These are phyloP conservation scores for Vaccinium darrowii DNA, from an alignment of 148 eudicot species.

Conservation along the genomic window DNA sequence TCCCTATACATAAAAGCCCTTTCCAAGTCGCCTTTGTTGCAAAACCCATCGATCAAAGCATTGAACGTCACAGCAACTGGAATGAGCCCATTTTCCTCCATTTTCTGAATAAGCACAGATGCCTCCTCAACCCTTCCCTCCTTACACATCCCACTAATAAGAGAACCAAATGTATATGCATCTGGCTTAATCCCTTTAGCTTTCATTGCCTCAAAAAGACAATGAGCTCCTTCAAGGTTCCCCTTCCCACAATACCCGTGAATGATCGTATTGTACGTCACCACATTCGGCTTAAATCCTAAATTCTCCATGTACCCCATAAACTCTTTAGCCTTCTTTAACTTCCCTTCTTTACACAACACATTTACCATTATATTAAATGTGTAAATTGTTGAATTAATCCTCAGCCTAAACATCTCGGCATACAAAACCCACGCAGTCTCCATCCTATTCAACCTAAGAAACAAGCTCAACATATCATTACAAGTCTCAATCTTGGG, in stretches of 20 bases:
- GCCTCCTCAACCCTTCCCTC: slow-evolving; percentile 56
- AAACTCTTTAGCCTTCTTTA: slow-evolving; percentile 63
- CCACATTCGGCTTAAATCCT: slow-evolving; percentile 59
- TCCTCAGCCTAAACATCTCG: slow-evolving; percentile 65
- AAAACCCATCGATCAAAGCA: slow-evolving; percentile 61
- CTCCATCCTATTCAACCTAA: slow-evolving; percentile 36
- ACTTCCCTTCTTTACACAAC: slow-evolving; percentile 71
- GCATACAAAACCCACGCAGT: slow-evolving; percentile 65
- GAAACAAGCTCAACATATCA: slow-evolving; percentile 53
- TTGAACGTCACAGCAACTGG: slow-evolving; percentile 60
- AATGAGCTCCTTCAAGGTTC: slow-evolving; percentile 49
- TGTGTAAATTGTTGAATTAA: slow-evolving; percentile 51
- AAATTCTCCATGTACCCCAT: slow-evolving; percentile 52
- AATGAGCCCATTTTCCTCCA: slow-evolving; percentile 43
- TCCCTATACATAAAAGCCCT: slow-evolving; percentile 52
- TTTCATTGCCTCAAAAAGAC: slow-evolving; percentile 51
- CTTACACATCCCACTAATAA: slow-evolving; percentile 58
- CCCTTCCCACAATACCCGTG: slow-evolving; percentile 59
- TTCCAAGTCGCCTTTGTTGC: slow-evolving; percentile 59
- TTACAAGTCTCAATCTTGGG: slow-evolving; percentile 63
- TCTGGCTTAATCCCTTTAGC: slow-evolving; percentile 59
- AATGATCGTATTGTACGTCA: slow-evolving; percentile 63
- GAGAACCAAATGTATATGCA: slow-evolving; percentile 50
- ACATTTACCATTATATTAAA: slow-evolving; percentile 79
- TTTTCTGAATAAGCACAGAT: slow-evolving; percentile 35